Evolutionary conservation across 2,329 filamentous ascomycete genomes (phyloP).

Genomic region (Colletotrichum spaethianum): DNA sequence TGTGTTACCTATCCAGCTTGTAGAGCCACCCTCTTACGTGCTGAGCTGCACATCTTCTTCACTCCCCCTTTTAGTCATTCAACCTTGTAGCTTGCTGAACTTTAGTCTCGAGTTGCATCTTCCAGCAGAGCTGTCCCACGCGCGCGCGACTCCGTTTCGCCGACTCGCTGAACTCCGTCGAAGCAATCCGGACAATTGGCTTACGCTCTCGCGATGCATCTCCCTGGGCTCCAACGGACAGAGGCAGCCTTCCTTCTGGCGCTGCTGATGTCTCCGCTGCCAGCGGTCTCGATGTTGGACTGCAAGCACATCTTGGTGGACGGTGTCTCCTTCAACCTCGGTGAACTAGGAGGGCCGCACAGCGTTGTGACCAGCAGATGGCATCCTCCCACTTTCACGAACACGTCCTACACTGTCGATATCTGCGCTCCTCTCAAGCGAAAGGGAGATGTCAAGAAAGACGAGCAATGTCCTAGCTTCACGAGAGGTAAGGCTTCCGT

Average conservation of each 20-base stretch:
- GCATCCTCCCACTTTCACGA: slow-evolving; percentile 69
- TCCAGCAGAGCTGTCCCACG: background rate
- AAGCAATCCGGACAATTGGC: slow-evolving; percentile 42
- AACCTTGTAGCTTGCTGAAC: slow-evolving; percentile 9
- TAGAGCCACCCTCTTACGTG: slow-evolving; percentile 5
- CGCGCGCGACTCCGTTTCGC: background rate
- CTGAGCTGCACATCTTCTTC: background rate
- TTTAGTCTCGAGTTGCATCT: slow-evolving; percentile 2
- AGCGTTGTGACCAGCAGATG: slow-evolving; percentile 74
- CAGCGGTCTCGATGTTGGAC: slow-evolving; percentile 65
- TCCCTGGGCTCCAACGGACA: slow-evolving; percentile 46
- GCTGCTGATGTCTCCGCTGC: slow-evolving; percentile 53
- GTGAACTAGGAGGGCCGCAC: slow-evolving; percentile 75
- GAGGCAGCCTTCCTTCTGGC: slow-evolving; percentile 54
- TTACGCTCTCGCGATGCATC: slow-evolving; percentile 34
- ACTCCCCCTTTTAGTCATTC: slow-evolving; percentile 2
- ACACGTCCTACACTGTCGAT: slow-evolving; percentile 87
- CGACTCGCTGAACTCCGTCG: slow-evolving; percentile 7
- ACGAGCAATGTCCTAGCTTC: slow-evolving; percentile 76
- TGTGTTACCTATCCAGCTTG: slow-evolving; percentile 16
- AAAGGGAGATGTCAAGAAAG: slow-evolving; percentile 67
- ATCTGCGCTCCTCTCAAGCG: slow-evolving; percentile 79
- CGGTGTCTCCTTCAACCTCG: slow-evolving; percentile 74
- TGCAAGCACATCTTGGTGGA: slow-evolving; percentile 75
- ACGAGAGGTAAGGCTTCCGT: slow-evolving; percentile 70